Evolutionary conservation across 306 rosid genomes (phyloP), one percentile per base, ranked within the genome.

Genomic region (Acacia crassicarpa): DNA sequence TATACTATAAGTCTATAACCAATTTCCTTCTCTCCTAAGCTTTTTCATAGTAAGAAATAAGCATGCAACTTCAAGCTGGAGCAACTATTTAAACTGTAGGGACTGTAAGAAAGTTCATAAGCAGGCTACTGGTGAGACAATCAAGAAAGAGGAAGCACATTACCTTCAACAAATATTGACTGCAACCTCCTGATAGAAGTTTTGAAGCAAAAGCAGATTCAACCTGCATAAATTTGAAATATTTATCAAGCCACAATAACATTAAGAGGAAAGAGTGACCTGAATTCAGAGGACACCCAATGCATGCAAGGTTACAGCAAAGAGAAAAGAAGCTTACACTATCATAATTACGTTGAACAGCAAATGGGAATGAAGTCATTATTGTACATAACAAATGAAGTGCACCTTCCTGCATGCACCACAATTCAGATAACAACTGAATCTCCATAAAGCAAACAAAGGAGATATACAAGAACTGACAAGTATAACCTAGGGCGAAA

Each of bases 321-420:
- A 79, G 72, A 40, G 72, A 41, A 20, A 22, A 84, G 82, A 77
- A 72, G 77, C 97, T 89, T 90, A 96, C 99, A 83, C 82, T 82
- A 11, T 90, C 94, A 77, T 90, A 92, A 83, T 90, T 91, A 78
- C 91, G 94, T 44, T 83, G 90, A 75, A 92, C 70, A 53, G 97
- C 83, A 78, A 72, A 89, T 73, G 94, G 94, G 83, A 89, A 96
- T 78, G 88, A 84, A 79, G 83, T 82, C 61, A 86, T 77, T 82
- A 89, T 25, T 49, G 88, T 91, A 86, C 90, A 88, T 75, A 93
- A 66, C 82, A 96, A 81, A 76, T 84, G 83, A 88, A 90, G 84
- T 56, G 88, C 97, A 78, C 83, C 89, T 70, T 91, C 99, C 99
- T 96, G 97, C 94, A 87, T 72, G 73, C 81, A 83, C 82, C 80